A percentile compares a stretch with the other conserved stretches of the same genome.
These are phyloP conservation scores for Guyanaporus albipodus DNA, from an alignment of 768 basidiomycete genomes.

Conservation along the genomic window DNA sequence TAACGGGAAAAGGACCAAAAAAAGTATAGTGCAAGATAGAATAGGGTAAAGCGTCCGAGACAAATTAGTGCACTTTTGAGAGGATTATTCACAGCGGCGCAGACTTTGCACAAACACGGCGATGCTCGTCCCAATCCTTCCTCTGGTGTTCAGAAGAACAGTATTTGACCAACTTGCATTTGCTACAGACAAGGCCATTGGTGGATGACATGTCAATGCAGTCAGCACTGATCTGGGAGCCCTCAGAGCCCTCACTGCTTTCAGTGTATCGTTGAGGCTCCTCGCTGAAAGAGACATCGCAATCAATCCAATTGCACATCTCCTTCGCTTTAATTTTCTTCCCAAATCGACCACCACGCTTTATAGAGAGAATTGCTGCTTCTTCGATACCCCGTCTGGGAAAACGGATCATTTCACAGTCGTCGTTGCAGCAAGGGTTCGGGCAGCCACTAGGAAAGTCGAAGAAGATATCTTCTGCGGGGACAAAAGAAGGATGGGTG, in stretches of 20 bases:
- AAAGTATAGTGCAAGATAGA: background rate
- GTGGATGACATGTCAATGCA: constrained; percentile 29
- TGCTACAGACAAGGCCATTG: constrained; percentile 64
- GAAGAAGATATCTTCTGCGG: constrained; percentile 66
- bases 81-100: constrained; percentile 11
- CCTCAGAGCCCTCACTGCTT: constrained; percentile 44
- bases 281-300: constrained; percentile 56
- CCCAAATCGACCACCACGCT: constrained; percentile 48
- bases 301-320: constrained; percentile 86
- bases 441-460: constrained; percentile 79
- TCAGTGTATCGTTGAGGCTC: constrained; percentile 32
- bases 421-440: constrained; percentile 74
- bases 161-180: constrained; percentile 75
- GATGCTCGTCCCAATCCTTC: constrained; percentile 77
- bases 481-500: constrained; percentile 67
- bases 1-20: background rate
- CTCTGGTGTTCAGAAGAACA: constrained; percentile 72
- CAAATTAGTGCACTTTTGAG: background rate
- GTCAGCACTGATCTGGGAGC: constrained; percentile 42
- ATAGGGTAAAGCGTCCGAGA: background rate
- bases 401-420: constrained; percentile 81
- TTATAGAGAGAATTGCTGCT: constrained; percentile 61
- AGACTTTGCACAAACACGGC: constrained; percentile 57
- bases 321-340: constrained; percentile 50
- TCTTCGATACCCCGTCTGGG: constrained; percentile 59